A percentile compares a stretch with the other conserved stretches of the same genome.
These are phyloP conservation scores for Periconia sp. DNA, from an alignment of 2,329 filamentous ascomycete species.

Conservation along the genomic window DNA sequence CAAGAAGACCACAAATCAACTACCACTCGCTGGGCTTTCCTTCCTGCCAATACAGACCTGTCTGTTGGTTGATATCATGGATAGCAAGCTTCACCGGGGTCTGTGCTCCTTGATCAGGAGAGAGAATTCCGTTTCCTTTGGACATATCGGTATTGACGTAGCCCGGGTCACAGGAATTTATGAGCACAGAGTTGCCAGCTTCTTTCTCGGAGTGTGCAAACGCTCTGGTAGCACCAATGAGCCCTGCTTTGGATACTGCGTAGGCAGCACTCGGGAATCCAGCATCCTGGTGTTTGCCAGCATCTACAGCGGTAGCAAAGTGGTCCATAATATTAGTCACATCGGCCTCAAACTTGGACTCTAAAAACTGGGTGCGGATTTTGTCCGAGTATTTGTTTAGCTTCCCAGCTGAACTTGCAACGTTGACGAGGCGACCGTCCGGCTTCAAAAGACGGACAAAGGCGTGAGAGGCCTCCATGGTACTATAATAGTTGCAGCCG, in stretches of 20 bases:
- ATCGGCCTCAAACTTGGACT: slow-evolving; percentile 48
- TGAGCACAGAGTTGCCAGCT: slow-evolving; percentile 40
- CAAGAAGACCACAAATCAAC: too few species aligned
- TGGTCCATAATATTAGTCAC: slow-evolving; percentile 57
- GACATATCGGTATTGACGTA: slow-evolving; percentile 58
- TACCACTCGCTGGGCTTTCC: slow-evolving; percentile 48
- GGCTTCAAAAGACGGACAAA: slow-evolving; percentile 31
- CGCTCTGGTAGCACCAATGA: slow-evolving; percentile 50
- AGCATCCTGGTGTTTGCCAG: slow-evolving; percentile 52
- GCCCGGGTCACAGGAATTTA: slow-evolving; percentile 53
- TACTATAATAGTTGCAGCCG: slow-evolving; percentile 60
- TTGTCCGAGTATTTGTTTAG: slow-evolving; percentile 55
- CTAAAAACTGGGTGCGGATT: slow-evolving; percentile 52
- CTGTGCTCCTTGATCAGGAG: slow-evolving; percentile 52
- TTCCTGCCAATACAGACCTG: slow-evolving; percentile 49
- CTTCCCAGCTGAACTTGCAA: slow-evolving; percentile 53
- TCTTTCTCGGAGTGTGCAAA: slow-evolving; percentile 43
- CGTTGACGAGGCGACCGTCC: slow-evolving; percentile 48
- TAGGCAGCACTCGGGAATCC: slow-evolving; percentile 60
- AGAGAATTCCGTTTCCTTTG: slow-evolving; percentile 48
- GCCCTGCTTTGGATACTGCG: slow-evolving; percentile 54
- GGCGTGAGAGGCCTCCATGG: slow-evolving; percentile 52
- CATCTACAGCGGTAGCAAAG: slow-evolving; percentile 55
- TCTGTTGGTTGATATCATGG: slow-evolving; percentile 43
- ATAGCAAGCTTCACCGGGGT: slow-evolving; percentile 53